Percentiles rank a stretch among this genome's conserved stretches.
These are phyloP conservation scores for Hygrophila difformis DNA, from an alignment of 257 asterid genomes.

Conservation along the genomic window DNA sequence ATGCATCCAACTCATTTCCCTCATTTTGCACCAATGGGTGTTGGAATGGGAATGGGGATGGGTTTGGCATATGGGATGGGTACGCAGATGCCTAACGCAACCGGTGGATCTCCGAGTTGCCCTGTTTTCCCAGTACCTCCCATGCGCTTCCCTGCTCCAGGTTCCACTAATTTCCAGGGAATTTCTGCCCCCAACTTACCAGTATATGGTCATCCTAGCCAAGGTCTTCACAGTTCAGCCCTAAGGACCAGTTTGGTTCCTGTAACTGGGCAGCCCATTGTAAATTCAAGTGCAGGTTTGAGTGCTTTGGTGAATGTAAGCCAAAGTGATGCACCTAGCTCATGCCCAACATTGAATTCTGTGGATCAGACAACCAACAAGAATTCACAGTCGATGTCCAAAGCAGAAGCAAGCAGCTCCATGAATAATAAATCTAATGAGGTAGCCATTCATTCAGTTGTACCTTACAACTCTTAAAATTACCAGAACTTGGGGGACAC, in stretches of 20 bases:
- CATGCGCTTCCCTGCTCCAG: slow-evolving; percentile 46
- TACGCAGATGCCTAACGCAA: no score
- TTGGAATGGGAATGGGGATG: slow-evolving; percentile 53
- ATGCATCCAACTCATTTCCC: slow-evolving; percentile 64
- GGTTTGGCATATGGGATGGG: slow-evolving; percentile 73
- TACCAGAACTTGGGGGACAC: not conserved
- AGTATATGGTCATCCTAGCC: slow-evolving; percentile 46
- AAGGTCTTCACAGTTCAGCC: slow-evolving; percentile 39
- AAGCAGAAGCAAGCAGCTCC: slow-evolving; percentile 35
- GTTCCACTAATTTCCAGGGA: slow-evolving; percentile 40
- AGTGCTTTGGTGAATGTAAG: slow-evolving; percentile 22
- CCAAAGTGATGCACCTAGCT: slow-evolving; percentile 23
- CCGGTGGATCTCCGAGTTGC: slow-evolving; percentile 42
- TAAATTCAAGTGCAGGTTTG: slow-evolving; percentile 25
- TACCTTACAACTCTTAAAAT: not conserved
- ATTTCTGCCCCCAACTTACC: slow-evolving; percentile 36
- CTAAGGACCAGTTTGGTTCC: slow-evolving; percentile 41
- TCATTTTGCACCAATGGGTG: slow-evolving; percentile 59
- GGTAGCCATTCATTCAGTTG: slow-evolving; percentile 41
- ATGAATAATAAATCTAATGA: slow-evolving; percentile 25
- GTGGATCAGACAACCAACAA: slow-evolving; percentile 19
- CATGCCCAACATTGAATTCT: slow-evolving; percentile 26
- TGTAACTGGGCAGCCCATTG: slow-evolving; percentile 27
- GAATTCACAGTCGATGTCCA: slow-evolving; percentile 21
- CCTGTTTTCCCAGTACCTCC: slow-evolving; percentile 50